A percentile compares a stretch with the other conserved stretches of the same genome.
Conservation (phyloP, 495 filamentous ascomycete species). For the Opeltia flavorubescens region DNA sequence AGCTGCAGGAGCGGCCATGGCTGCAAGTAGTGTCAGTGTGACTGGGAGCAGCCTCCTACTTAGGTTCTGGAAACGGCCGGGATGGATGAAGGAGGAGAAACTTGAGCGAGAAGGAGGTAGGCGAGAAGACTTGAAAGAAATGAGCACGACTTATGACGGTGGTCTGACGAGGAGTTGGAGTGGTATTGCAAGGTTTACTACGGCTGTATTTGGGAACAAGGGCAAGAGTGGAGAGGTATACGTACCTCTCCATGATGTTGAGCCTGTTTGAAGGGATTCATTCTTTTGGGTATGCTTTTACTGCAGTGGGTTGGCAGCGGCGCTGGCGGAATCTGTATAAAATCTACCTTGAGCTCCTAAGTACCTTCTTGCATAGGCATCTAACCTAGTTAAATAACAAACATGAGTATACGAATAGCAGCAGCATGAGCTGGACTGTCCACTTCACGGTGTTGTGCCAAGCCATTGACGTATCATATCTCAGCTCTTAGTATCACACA, state of each 20-base stretch:
- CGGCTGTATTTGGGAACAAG: background rate
- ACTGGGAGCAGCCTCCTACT: conserved; percentile 71
- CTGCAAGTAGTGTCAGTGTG: conserved; percentile 75
- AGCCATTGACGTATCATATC: no score
- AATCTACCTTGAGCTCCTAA: no score
- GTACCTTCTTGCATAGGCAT: no score
- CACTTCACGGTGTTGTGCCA: no score
- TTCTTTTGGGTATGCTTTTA: background rate
- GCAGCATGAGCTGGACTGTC: no score
- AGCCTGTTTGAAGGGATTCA: conserved; percentile 10
- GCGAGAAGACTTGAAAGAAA: conserved; percentile 8
- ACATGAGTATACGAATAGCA: no score
- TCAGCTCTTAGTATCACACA: no score
- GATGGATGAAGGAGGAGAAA: conserved; percentile 72
- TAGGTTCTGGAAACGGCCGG: conserved; percentile 74
- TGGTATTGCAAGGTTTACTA: background rate
- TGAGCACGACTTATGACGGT: conserved; percentile 9
- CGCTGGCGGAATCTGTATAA: background rate
- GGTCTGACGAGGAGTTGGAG: conserved; percentile 1
- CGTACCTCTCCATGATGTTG: conserved; percentile 14
- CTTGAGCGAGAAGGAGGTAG: conserved; percentile 25
- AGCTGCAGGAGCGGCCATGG: conserved; percentile 93
- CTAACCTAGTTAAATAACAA: no score
- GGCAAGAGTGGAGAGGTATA: conserved; percentile 9
- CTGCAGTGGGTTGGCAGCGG: background rate